Evolutionary conservation across 1,284 basidiomycete genomes (phyloP).

Genomic region (Trametes versicolor): DNA sequence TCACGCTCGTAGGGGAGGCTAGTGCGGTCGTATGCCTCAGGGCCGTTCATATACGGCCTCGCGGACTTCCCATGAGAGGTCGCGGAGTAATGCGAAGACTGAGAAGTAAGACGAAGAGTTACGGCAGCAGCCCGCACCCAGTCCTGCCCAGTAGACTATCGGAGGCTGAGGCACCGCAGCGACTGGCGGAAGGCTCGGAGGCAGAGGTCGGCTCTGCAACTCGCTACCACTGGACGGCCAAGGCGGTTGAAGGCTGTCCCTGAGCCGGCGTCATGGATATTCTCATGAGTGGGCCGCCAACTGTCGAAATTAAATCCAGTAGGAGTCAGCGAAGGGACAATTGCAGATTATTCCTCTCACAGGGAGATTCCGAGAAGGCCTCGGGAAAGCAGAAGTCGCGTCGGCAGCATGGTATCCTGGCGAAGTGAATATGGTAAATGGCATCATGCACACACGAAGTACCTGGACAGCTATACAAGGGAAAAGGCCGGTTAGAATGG

Average conservation of each 20-base stretch:
- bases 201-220: neutral
- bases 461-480: neutral
- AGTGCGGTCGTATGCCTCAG: constrained; percentile 1
- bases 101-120: neutral
- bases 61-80: constrained; percentile 6
- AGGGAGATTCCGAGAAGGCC: neutral
- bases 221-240: neutral
- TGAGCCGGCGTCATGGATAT: neutral
- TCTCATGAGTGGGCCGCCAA: neutral
- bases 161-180: neutral
- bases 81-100: constrained; percentile 1
- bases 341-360: neutral
- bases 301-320: too few species aligned
- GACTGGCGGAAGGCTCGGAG: constrained; percentile 3
- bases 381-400: neutral
- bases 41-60: constrained; percentile 3
- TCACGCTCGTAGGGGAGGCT: constrained; percentile 3
- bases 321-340: neutral
- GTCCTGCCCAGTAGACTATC: neutral
- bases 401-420: neutral
- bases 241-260: neutral
- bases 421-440: neutral
- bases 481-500: neutral
- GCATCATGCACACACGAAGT: neutral
- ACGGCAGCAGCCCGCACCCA: neutral